Evolutionary conservation across 2,329 filamentous ascomycete species (phyloP), one percentile per base, ranked within the genome.

Genomic region (Pyrenophora tritici-repentis): DNA sequence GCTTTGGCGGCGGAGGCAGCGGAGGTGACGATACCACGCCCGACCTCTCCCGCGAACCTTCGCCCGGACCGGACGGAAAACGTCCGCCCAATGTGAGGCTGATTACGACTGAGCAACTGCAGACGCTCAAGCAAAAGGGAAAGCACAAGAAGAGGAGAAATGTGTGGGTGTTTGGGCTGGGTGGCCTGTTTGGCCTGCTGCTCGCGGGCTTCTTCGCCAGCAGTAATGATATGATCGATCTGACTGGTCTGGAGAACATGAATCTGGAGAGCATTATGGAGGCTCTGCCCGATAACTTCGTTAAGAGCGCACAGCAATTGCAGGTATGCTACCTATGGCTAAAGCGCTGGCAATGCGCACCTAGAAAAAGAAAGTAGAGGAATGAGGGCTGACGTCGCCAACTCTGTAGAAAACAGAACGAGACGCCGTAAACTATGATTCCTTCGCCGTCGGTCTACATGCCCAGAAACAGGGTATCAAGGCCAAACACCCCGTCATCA

Each of bases 131-230:
- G 51, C 67, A 66, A 14, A 74, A 76, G 58, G 61, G 74, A 14
- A 73, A 68, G 35, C 65, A 69, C 47, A 75, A 67, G 47, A 95
- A 93, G 76, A 84, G 90, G 62, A 85, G 87, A 56, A 89, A 85
- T 73, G 86, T 87, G 2, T 85, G 95, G 67, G 89, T 97, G 22
- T 97, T 99, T 74, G 78, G 87, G 8, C 80, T 99, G 16, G 94
- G 94, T 26, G 90, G 91, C 34, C 67, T 99, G n/a, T 93, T 94
- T 64, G 94, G 94, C 10, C 83, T 99, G 48, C 77, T 96, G n/a
- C 81, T 87, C 2, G 94, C 94, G 1, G 87, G 91, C 24, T 91
- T 96, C 74, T 94, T 99, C 63, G 93, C 92, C 24, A 88, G 88
- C 60, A 89, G 83, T 72, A 94, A 92, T 75, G 91, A 97, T 68